Base-by-base conservation (phyloP, 2,329 filamentous ascomycete species). In the Fusarium burgessii region DNA sequence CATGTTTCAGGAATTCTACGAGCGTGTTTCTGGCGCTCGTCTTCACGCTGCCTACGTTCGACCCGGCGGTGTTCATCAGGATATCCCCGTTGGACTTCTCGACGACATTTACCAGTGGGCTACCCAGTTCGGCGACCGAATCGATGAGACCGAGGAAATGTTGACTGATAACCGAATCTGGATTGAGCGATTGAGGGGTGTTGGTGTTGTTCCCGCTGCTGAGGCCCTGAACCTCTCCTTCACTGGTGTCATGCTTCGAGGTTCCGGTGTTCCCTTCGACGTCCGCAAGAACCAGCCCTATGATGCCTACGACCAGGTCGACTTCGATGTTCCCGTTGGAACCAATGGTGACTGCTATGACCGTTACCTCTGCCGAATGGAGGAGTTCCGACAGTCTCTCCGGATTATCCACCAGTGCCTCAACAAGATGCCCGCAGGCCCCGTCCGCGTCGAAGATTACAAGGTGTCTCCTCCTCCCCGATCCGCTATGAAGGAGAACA, bases 71-170 rank as follows among this genome's bases (percentile, higher is more conserved):
- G 96, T 99, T 60, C 93, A 94, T 78, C 95, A 98, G 84, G 96
- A 99, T 85, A 88, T 99, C 47, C 96, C 96, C 33, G 79, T 97
- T 66, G 96, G 96, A 73, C 91, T 99, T 47, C 90, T 99, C 54
- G 97, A 99, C 81, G 96, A 99, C 80, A 99, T 99, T 79, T 98
- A 99, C 86, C 95, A 98, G 84, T 99, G 96, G 96, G 96, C 96
- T 18, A 99, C 96, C 63, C 96, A 99, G 83, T 99, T 99, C 78
- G 93, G 94, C 78, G 96, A 99, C 86, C 94, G 96, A 76, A 96
- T 99, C 78, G 96, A 99, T 81, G 96, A 99, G 83, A 98, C 96
- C 59, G 96, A 99, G 82, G 96, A 99, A 83, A 92, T 99, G 85
- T 89, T 99, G 76, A 99, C 96, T 43, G 96, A 99, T 83, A 99